A percentile compares a stretch with the other conserved stretches of the same genome.
Conservation (phyloP, 768 basidiomycete genomes). For the Suillus decipiens region DNA sequence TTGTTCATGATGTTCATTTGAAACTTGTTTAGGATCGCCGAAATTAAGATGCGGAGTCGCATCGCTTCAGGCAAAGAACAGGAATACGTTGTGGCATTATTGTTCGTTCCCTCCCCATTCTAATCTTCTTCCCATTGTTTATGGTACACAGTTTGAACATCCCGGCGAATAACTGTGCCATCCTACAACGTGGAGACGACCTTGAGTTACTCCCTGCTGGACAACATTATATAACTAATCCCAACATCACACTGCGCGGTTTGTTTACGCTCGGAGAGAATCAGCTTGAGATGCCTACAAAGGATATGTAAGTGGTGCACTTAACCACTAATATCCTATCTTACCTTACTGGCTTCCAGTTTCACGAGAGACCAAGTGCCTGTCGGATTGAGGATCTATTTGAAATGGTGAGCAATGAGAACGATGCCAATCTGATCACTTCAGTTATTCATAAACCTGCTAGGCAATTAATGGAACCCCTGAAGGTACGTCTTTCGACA, state of each 20-base stretch:
- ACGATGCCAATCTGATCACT: not conserved
- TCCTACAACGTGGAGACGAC: constrained; percentile 80
- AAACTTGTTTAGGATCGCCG: constrained; percentile 50
- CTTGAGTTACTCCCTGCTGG: constrained; percentile 78
- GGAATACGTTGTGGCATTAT: constrained; percentile 78
- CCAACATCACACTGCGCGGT: constrained; percentile 79
- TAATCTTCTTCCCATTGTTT: constrained; percentile 6
- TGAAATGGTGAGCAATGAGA: constrained; percentile 62
- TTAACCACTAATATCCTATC: constrained; percentile 83
- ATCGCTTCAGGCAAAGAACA: constrained; percentile 44
- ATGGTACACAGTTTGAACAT: constrained; percentile 65
- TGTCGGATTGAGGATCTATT: constrained; percentile 78
- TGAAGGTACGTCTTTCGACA: constrained; percentile 36
- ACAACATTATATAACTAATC: constrained; percentile 83
- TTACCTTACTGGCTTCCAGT: constrained; percentile 62
- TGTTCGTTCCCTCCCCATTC: constrained; percentile 42
- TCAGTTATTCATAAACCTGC: not conserved
- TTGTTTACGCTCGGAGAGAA: constrained; percentile 82
- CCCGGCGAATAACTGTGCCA: constrained; percentile 85
- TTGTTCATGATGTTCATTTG: constrained; percentile 11
- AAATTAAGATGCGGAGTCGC: constrained; percentile 75
- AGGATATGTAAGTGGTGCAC: constrained; percentile 64
- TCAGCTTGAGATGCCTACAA: constrained; percentile 85
- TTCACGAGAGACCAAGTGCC: constrained; percentile 89
- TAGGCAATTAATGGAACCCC: constrained; percentile 53